Percentiles rank a stretch among this genome's conserved stretches.
These are phyloP conservation scores for Croton laevigatus DNA, from an alignment of 441 rosid species.

Conservation along the genomic window DNA sequence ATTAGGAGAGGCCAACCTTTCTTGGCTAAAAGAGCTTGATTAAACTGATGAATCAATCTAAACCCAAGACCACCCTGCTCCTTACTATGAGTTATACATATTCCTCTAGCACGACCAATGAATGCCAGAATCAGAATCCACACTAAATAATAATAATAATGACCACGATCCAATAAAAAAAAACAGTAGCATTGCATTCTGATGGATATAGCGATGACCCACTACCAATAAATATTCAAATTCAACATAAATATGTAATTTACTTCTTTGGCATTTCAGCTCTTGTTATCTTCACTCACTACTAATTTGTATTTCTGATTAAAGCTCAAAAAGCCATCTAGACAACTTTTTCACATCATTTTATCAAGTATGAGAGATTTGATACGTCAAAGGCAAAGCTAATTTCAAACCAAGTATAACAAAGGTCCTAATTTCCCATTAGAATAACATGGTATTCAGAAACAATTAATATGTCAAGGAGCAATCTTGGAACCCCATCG, in stretches of 20 bases:
- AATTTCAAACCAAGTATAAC: background rate
- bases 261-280: too few relatives aligned
- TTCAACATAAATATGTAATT: background rate
- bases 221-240: background rate
- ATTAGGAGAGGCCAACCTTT: too few relatives aligned
- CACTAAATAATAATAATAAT: too few relatives aligned
- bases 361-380: background rate
- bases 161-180: too few relatives aligned
- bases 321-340: background rate
- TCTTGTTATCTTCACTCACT: background rate
- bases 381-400: background rate
- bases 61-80: too few relatives aligned
- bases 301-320: background rate
- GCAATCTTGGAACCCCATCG: conserved; percentile 71
- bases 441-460: background rate
- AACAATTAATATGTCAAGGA: conserved; percentile 58
- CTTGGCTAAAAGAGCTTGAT: too few relatives aligned
- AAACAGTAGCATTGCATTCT: too few relatives aligned
- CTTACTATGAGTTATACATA: too few relatives aligned
- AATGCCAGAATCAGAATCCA: too few relatives aligned
- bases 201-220: background rate
- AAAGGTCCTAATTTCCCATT: background rate
- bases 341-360: background rate
- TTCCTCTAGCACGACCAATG: too few relatives aligned
- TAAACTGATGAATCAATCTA: too few relatives aligned